These are phyloP conservation scores for Bryum argenteum DNA, from an alignment of 225 moss, liverwort and hornwort species.

Conservation along the genomic window DNA sequence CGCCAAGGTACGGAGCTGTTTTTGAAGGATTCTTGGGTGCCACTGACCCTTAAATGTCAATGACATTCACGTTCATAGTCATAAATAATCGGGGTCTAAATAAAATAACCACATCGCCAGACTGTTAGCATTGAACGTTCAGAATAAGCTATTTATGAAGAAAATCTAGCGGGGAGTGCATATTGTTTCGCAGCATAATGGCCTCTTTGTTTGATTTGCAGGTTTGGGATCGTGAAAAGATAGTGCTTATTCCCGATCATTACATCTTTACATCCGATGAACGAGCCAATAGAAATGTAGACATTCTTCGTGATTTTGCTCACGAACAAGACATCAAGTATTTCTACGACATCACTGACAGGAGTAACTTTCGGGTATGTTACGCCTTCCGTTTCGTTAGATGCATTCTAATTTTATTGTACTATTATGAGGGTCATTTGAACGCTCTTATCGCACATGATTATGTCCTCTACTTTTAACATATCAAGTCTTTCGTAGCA, in stretches of 20 bases:
- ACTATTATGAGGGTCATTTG: neutral
- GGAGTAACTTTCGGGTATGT: constrained; percentile 77
- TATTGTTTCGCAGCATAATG: neutral
- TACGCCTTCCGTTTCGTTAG: neutral
- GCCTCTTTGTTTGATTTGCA: constrained; percentile 38
- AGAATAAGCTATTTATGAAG: no score
- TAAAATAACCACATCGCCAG: neutral
- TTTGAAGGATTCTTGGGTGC: constrained; percentile 21
- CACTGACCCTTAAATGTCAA: neutral
- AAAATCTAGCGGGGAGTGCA: neutral
- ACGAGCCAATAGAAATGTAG: constrained; percentile 96
- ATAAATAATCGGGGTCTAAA: neutral
- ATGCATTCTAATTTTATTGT: no score
- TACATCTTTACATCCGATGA: constrained; percentile 92
- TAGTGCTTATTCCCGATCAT: constrained; percentile 95
- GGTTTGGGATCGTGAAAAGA: constrained; percentile 99
- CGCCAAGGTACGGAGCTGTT: constrained; percentile 67
- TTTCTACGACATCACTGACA: constrained; percentile 89
- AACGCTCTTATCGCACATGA: neutral
- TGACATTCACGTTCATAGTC: constrained; percentile 2
- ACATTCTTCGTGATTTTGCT: constrained; percentile 93
- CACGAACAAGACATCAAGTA: constrained; percentile 94
- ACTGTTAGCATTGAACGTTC: constrained; percentile 6
- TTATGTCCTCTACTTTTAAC: neutral
- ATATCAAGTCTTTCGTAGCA: neutral